These are phyloP conservation scores for Croton laevigatus DNA, from an alignment of 441 rosid genomes.

Conservation along the genomic window DNA sequence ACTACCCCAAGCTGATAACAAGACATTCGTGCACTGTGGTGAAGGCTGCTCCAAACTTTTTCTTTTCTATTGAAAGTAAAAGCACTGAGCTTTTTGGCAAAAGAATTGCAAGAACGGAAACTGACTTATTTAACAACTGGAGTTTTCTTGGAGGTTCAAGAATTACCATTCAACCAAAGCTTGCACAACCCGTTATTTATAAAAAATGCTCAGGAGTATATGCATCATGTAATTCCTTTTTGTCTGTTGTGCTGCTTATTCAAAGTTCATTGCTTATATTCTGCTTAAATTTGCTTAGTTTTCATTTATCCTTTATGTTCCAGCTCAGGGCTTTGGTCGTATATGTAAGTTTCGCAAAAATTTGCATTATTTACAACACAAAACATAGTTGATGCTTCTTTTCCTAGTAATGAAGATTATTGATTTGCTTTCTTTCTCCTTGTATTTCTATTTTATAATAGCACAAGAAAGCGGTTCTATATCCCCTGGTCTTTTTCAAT, in stretches of 20 bases:
- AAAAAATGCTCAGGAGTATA: slow-evolving; percentile 37
- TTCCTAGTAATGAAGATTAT: neutral
- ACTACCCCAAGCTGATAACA: slow-evolving; percentile 29
- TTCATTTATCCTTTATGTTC: slow-evolving; percentile 1
- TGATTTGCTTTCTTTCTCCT: neutral
- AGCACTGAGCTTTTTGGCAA: slow-evolving; percentile 30
- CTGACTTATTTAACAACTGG: slow-evolving; percentile 36
- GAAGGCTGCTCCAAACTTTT: slow-evolving; percentile 25
- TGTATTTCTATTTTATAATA: neutral
- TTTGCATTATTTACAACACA: neutral
- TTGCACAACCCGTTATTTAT: slow-evolving; percentile 21
- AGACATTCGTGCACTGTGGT: slow-evolving; percentile 21
- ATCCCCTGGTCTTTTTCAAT: neutral
- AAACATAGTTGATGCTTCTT: neutral
- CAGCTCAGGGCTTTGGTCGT: neutral
- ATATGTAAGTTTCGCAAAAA: neutral
- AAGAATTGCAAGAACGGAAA: slow-evolving; percentile 30
- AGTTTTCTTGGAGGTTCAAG: slow-evolving; percentile 64
- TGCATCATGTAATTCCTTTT: slow-evolving; percentile 68
- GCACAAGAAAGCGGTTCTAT: neutral
- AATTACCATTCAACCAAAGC: slow-evolving; percentile 30
- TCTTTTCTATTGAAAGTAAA: slow-evolving; percentile 27
- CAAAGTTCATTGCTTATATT: neutral
- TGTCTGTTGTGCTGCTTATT: neutral
- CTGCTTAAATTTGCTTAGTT: neutral